phyloP scores from a whole-genome alignment of 2,329 filamentous ascomycete species.

The Lojkania enalia region DNA sequence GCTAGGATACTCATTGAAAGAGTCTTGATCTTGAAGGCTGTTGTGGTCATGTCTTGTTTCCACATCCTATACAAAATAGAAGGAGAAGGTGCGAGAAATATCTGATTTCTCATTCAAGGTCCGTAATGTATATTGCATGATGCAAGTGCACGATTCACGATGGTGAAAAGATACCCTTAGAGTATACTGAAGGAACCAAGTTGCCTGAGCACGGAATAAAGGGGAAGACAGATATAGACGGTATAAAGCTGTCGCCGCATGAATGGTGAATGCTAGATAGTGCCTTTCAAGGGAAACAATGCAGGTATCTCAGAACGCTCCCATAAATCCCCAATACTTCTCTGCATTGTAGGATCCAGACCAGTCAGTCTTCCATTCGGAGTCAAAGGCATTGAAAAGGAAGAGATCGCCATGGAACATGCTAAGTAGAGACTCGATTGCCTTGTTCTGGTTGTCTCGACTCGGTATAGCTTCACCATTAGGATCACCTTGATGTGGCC shows the following conservation, averaged over 20 bases:
- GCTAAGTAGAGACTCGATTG: slow-evolving; percentile 66
- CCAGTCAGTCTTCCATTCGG: slow-evolving; percentile 73
- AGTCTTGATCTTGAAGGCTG: background rate
- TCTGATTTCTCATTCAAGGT: slow-evolving; percentile 20
- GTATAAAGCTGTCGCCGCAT: background rate
- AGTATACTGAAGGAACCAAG: slow-evolving; percentile 15
- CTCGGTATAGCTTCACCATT: slow-evolving; percentile 73
- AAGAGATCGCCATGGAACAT: slow-evolving; percentile 65
- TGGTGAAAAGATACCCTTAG: slow-evolving; percentile 29
- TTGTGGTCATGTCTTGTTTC: background rate
- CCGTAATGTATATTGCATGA: slow-evolving; percentile 39
- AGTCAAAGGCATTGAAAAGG: slow-evolving; percentile 79
- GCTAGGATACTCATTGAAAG: background rate
- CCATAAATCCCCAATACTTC: slow-evolving; percentile 68
- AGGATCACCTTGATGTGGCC: slow-evolving; percentile 69
- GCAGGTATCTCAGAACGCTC: slow-evolving; percentile 12
- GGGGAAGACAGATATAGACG: too few species aligned
- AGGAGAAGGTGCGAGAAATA: too few species aligned
- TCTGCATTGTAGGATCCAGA: slow-evolving; percentile 69
- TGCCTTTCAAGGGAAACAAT: background rate
- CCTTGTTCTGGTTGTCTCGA: slow-evolving; percentile 65
- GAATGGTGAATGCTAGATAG: slow-evolving; percentile 13
- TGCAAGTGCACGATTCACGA: slow-evolving; percentile 28
- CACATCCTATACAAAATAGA: background rate
- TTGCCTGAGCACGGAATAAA: too few species aligned